phyloP scores from a whole-genome alignment of 2,329 filamentous ascomycete species.

The Penicillium crustosum region DNA sequence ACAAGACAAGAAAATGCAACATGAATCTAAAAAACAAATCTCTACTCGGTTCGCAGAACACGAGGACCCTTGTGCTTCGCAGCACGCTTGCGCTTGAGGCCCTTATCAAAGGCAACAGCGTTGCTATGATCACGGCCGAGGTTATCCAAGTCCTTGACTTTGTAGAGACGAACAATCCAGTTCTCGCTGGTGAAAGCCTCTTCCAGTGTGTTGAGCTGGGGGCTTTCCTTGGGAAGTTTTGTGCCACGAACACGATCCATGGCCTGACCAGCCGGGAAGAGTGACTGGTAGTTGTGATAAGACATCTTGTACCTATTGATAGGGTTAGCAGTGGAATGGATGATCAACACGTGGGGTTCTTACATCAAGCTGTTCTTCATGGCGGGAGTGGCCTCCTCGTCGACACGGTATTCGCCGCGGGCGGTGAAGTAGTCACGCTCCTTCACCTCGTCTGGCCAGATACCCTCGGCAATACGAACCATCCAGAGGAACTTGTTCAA shows the following conservation, averaged over 20 bases:
- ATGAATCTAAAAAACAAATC: conserved; percentile 10
- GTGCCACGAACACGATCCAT: conserved; percentile 83
- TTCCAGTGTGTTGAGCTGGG: conserved; percentile 83
- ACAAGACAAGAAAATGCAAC: conserved; percentile 11
- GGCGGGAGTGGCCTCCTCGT: conserved; percentile 86
- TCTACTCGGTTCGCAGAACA: conserved; percentile 47
- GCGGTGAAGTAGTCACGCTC: conserved; percentile 94
- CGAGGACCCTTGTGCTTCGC: conserved; percentile 45
- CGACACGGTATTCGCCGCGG: conserved; percentile 91
- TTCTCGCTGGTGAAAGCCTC: conserved; percentile 99
- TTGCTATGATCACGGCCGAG: conserved; percentile 81
- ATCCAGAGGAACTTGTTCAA: conserved; percentile 99
- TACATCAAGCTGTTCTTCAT: conserved; percentile 99
- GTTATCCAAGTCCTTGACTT: conserved; percentile 98
- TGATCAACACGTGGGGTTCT: conserved; percentile 41
- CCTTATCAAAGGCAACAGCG: conserved; percentile 55
- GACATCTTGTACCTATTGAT: conserved; percentile 95
- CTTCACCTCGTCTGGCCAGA: conserved; percentile 99
- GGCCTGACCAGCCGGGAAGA: conserved; percentile 91
- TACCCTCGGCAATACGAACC: conserved; percentile 97
- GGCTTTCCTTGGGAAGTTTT: conserved; percentile 77
- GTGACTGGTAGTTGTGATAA: conserved; percentile 92
- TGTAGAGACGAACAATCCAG: conserved; percentile 99
- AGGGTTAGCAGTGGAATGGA: conserved; percentile 21
- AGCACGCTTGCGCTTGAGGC: conserved; percentile 54